Conservation (phyloP, 2,329 filamentous ascomycete species). For the Diaporthe vaccinii region DNA sequence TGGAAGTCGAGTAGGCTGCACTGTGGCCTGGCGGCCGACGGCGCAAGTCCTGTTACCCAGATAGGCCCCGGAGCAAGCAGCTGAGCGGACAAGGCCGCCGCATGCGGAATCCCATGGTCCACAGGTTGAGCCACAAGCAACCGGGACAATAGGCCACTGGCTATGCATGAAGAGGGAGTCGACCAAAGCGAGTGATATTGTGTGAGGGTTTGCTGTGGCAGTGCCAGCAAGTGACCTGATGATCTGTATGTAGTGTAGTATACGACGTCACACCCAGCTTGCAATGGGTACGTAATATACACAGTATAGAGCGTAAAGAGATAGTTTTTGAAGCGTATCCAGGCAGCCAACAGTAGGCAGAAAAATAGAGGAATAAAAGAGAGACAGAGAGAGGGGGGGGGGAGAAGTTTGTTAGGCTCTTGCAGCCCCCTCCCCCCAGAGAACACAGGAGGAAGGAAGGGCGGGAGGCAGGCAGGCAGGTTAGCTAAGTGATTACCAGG, state of each 20-base stretch:
- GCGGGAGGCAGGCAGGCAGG: no score
- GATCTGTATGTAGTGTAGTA: no score
- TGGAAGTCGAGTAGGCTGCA: not conserved
- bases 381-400: no score
- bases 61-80: not conserved
- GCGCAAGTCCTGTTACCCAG: not conserved
- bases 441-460: no score
- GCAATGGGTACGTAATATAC: not conserved
- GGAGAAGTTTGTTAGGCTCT: no score
- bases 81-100: not conserved
- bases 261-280: no score
- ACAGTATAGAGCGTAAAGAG: no score
- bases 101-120: not conserved
- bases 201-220: not conserved
- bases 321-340: no score
- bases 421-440: no score
- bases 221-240: not conserved
- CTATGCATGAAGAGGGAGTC: not conserved
- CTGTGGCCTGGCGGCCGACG: not conserved
- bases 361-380: no score
- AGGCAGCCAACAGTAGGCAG: no score
- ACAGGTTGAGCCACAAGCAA: not conserved
- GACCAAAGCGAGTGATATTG: constrained; percentile 4
- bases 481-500: no score
- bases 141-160: not conserved